phyloP scores from a whole-genome alignment of 2,329 filamentous ascomycete species.

The Scedosporium dehoogii region DNA sequence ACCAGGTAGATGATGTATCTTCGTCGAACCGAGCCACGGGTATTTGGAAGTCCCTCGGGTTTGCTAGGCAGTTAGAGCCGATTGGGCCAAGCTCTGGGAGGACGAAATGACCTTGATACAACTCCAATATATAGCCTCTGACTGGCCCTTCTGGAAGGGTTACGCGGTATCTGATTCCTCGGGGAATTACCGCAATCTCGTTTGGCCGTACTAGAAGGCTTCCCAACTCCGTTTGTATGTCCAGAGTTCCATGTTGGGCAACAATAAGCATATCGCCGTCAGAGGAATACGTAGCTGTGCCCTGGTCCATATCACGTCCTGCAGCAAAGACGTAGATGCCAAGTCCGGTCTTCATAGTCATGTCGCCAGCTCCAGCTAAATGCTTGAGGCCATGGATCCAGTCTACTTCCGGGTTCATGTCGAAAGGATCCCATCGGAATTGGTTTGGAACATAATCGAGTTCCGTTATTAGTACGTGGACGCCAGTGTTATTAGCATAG shows the following conservation, averaged over 20 bases:
- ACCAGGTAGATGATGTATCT: slow-evolving; percentile 40
- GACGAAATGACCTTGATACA: slow-evolving; percentile 57
- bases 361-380: slow-evolving; percentile 67
- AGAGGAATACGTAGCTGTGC: slow-evolving; percentile 67
- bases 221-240: slow-evolving; percentile 65
- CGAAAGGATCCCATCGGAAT: slow-evolving; percentile 69
- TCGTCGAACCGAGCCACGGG: slow-evolving; percentile 57
- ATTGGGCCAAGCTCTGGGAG: slow-evolving; percentile 61
- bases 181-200: slow-evolving; percentile 62
- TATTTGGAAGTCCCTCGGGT: slow-evolving; percentile 60
- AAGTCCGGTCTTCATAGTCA: slow-evolving; percentile 62
- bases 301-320: slow-evolving; percentile 59
- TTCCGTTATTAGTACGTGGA: slow-evolving; percentile 22
- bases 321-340: slow-evolving; percentile 70
- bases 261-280: slow-evolving; percentile 68
- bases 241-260: slow-evolving; percentile 57
- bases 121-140: slow-evolving; percentile 60
- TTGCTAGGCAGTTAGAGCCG: slow-evolving; percentile 58
- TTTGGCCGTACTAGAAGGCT: slow-evolving; percentile 60
- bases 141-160: slow-evolving; percentile 46
- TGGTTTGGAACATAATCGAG: slow-evolving; percentile 73
- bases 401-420: slow-evolving; percentile 42
- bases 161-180: slow-evolving; percentile 61
- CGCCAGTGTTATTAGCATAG: slow-evolving; percentile 19
- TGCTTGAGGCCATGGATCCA: slow-evolving; percentile 50